A percentile compares a stretch with the other conserved stretches of the same genome.
Evolutionary conservation across 306 rosid species (phyloP).

Genomic region (Cajanus cajan): DNA sequence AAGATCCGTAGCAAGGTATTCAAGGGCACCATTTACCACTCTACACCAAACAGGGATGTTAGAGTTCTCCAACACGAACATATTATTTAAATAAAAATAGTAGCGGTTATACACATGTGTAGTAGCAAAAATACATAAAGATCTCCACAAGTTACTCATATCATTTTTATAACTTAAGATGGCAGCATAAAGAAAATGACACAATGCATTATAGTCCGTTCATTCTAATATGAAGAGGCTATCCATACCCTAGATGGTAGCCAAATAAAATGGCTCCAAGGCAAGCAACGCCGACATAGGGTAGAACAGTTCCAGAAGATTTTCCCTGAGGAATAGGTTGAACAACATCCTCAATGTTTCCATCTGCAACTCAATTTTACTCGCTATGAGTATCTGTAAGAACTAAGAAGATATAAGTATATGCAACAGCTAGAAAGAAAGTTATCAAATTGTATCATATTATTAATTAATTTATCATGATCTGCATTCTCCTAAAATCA

Average conservation of each 20-base stretch:
- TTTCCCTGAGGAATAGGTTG: conserved; percentile 58
- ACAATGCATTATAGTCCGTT: not conserved
- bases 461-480: not conserved
- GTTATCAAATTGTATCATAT: not conserved
- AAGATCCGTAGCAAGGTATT: conserved; percentile 89
- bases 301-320: conserved; percentile 91
- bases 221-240: conserved; percentile 16
- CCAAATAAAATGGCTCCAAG: conserved; percentile 98
- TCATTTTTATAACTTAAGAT: not conserved
- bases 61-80: conserved; percentile 4
- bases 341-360: conserved; percentile 54
- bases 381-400: conserved; percentile 25
- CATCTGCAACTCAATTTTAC: conserved; percentile 58
- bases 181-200: conserved; percentile 1
- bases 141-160: not conserved
- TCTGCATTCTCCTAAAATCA: conserved; percentile 2
- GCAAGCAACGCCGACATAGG: conserved; percentile 95
- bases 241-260: conserved; percentile 88
- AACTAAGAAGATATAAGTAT: conserved; percentile 24
- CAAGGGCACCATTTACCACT: conserved; percentile 97
- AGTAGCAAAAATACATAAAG: not conserved
- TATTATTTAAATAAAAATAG: conserved; percentile 7
- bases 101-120: not conserved
- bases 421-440: not conserved
- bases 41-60: conserved; percentile 47